Percentiles rank a stretch among this genome's conserved stretches.
These are phyloP conservation scores for Hordeum vulgare DNA, from an alignment of 176 grass and related monocot genomes.

Conservation along the genomic window MorexV3_pseudomolecules_assembly NC_058524.1:85088592-85089091, in stretches of 20 bases:
- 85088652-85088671: too few species aligned
- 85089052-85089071: conserved; percentile 10
- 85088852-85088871: background rate
- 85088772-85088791: background rate
- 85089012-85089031: background rate
- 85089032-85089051: background rate
- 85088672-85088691: too few species aligned
- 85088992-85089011: background rate
- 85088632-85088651: too few species aligned
- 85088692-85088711: too few species aligned
- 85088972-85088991: conserved; percentile 6
- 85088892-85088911: background rate
- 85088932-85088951: background rate
- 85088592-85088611: too few species aligned
- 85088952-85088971: background rate
- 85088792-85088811: background rate
- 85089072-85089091: conserved; percentile 13
- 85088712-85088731: too few species aligned
- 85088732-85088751: too few species aligned
- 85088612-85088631: too few species aligned
- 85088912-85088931: conserved; percentile 8
- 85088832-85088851: background rate
- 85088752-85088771: too few species aligned
- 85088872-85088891: background rate
- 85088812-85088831: background rate